phyloP scores from a whole-genome alignment of 768 basidiomycete species.

The Leccinum aurantiacum region DNA sequence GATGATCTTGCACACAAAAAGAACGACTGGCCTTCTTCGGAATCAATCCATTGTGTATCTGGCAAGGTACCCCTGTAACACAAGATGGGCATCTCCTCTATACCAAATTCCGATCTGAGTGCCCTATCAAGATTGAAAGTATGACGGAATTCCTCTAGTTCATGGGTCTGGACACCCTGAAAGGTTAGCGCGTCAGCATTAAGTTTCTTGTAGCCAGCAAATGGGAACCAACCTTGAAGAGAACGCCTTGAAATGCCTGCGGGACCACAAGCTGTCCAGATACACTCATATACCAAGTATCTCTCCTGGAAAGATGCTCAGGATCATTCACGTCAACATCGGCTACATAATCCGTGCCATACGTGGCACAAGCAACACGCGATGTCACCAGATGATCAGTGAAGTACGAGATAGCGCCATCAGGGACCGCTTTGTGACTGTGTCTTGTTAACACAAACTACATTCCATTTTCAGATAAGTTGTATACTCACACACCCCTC shows the following conservation, averaged over 20 bases:
- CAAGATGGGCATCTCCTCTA: not conserved
- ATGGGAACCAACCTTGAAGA: slow-evolving; percentile 6
- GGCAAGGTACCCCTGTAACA: slow-evolving; percentile 16
- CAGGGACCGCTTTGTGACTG: slow-evolving; percentile 47
- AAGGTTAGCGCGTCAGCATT: not conserved
- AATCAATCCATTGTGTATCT: slow-evolving; percentile 15
- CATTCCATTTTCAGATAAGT: not conserved
- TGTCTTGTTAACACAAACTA: not conserved
- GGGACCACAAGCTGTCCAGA: slow-evolving; percentile 7
- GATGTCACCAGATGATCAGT: slow-evolving; percentile 46
- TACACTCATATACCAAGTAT: slow-evolving; percentile 3
- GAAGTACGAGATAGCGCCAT: slow-evolving; percentile 41
- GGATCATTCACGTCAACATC: slow-evolving; percentile 2
- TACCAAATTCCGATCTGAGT: slow-evolving; percentile 2
- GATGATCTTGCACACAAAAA: not conserved
- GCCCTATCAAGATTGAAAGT: not conserved
- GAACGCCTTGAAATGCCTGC: slow-evolving; percentile 4
- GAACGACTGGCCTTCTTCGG: not conserved
- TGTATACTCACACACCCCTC: slow-evolving; percentile 44
- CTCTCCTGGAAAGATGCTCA: slow-evolving; percentile 11
- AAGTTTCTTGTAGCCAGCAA: not conserved
- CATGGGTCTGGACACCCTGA: slow-evolving; percentile 12
- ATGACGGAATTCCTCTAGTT: slow-evolving; percentile 17
- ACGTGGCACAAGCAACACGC: slow-evolving; percentile 45
- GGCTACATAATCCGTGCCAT: slow-evolving; percentile 41